phyloP scores from a whole-genome alignment of 2,329 filamentous ascomycete species.

The Arthrinium phaeospermum region DNA sequence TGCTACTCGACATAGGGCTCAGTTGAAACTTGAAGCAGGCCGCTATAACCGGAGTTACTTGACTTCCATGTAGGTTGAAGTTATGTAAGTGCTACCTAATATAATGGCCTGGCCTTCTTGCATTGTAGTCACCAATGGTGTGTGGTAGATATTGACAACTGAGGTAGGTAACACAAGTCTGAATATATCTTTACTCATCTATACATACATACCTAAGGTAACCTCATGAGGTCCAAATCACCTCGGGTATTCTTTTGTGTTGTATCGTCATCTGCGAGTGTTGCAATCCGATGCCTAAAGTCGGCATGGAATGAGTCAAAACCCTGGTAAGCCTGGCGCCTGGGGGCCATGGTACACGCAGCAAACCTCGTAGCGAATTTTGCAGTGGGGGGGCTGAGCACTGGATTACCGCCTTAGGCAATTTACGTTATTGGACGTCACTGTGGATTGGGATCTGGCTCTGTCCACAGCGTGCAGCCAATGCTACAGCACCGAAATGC shows the following conservation, averaged over 20 bases:
- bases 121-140: not conserved
- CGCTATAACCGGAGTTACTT: not conserved
- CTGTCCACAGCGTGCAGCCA: not conserved
- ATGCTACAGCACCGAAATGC: constrained; percentile 1
- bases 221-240: not conserved
- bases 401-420: not conserved
- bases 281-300: not conserved
- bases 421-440: constrained; percentile 11
- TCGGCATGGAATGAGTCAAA: not conserved
- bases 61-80: not conserved
- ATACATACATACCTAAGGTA: not conserved
- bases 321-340: not conserved
- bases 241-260: not conserved
- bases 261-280: not conserved
- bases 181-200: not conserved
- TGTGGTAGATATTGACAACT: not conserved
- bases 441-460: constrained; percentile 2
- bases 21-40: not conserved
- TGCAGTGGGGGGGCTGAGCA: not conserved
- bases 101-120: not conserved
- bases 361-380: not conserved
- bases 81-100: not conserved
- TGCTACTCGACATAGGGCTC: not conserved
- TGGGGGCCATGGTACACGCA: not conserved
- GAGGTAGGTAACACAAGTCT: no score